Evolutionary conservation across 768 basidiomycete species (phyloP).

Genomic region (Clitopilus passeckerianus): DNA sequence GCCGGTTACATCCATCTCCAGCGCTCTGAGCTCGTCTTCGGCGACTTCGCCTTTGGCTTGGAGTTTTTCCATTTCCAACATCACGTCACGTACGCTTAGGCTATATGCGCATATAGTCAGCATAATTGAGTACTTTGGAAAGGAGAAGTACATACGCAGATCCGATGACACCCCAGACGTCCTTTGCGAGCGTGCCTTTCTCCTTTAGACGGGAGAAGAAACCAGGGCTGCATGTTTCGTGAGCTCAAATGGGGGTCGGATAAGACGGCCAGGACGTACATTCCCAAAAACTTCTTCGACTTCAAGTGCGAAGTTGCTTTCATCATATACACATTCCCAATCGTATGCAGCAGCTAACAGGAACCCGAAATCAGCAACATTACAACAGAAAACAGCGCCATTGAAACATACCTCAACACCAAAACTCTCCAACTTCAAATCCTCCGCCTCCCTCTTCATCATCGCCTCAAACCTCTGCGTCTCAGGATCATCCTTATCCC

Average conservation of each 20-base stretch:
- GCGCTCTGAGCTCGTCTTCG: slow-evolving; percentile 79
- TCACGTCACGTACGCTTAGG: slow-evolving; percentile 71
- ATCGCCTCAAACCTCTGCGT: slow-evolving; percentile 71
- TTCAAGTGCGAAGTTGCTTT: slow-evolving; percentile 92
- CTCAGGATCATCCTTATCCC: slow-evolving; percentile 78
- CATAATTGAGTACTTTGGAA: neutral
- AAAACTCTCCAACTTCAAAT: slow-evolving; percentile 95
- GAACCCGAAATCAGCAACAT: slow-evolving; percentile 1
- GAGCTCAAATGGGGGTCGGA: neutral
- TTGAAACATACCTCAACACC: slow-evolving; percentile 75
- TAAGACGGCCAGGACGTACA: slow-evolving; percentile 43
- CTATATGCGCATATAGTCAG: slow-evolving; percentile 22
- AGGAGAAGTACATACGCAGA: slow-evolving; percentile 67
- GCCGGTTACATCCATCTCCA: slow-evolving; percentile 92
- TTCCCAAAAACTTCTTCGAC: slow-evolving; percentile 85
- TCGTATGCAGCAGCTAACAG: slow-evolving; percentile 75
- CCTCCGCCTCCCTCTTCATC: slow-evolving; percentile 84
- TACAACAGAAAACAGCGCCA: neutral
- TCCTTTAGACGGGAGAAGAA: slow-evolving; percentile 95
- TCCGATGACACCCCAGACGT: slow-evolving; percentile 94
- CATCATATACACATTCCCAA: slow-evolving; percentile 88
- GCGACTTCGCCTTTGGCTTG: slow-evolving; percentile 85
- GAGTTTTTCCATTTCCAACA: slow-evolving; percentile 88
- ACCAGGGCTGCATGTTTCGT: slow-evolving; percentile 52
- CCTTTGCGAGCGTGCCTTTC: slow-evolving; percentile 89